Evolutionary conservation across 805 yeast species (phyloP), one percentile per base, ranked within the genome.

Genomic region (Ogataea trehalophila): DNA sequence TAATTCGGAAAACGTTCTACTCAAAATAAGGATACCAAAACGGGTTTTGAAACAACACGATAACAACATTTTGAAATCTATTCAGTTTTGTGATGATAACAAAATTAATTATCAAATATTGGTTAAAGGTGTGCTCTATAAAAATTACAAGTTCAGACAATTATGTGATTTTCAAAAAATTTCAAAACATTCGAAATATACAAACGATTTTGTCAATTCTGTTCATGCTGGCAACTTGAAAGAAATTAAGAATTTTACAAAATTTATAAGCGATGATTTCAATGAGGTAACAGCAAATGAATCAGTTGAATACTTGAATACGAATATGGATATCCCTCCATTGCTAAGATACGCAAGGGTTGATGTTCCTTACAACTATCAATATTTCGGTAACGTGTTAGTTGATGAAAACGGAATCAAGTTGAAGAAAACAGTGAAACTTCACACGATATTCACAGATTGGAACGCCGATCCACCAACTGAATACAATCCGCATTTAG

Each of bases 151-250:
- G 52, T 92, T 92, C 63, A 77, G 96, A 55, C 88, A 87, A 53
- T 79, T 90, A 75, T 83, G 92, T 0, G 98, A 91, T 66, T 92
- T 89, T 63, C 98, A 94, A 63, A 76, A 79, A 53, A 70, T 78
- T 33, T 77, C 89, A 13, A 76, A 75, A 43, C 75, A 78, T 55
- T 83, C 85, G 14, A 62, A 69, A 2, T 77, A 81, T 51, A 73
- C 77, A 1, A 52, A 64, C 7, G 70, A 60, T 20, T 65, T 77
- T 42, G 57, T 67, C 34, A 47, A 56, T 1, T 70, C 82, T 2
- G 55, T 82, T 4, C 69, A 69, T 37, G 50, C 62, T 0, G 76
- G 80, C 7, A 64, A 77, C 52, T 63, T 73, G 22, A 60, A 60
- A 2, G 60, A 69, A 31, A 75, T 80, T 48, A 68, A 68, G 45